These are phyloP conservation scores for Fusarium abutilonis DNA, from an alignment of 2,329 filamentous ascomycete genomes.

Conservation along the genomic window DNA sequence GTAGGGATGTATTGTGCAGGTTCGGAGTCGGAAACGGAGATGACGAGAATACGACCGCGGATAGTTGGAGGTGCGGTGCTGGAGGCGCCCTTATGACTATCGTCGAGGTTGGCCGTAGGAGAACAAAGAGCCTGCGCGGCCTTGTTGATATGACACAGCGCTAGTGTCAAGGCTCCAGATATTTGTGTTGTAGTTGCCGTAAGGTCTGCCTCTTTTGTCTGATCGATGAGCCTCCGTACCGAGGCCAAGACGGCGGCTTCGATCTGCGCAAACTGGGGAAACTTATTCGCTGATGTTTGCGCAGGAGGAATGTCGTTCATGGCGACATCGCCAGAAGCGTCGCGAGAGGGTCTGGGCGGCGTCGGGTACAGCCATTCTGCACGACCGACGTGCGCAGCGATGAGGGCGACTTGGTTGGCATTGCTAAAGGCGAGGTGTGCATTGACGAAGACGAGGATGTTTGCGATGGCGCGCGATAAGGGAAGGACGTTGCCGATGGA, in stretches of 20 bases:
- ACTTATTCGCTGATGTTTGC: slow-evolving; percentile 78
- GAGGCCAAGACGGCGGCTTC: slow-evolving; percentile 82
- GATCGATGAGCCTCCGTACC: slow-evolving; percentile 75
- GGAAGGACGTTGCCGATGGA: slow-evolving; percentile 78
- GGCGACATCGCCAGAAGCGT: slow-evolving; percentile 62
- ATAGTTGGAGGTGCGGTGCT: slow-evolving; percentile 46
- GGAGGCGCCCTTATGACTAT: slow-evolving; percentile 49
- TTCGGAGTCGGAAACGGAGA: slow-evolving; percentile 87
- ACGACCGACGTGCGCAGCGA: slow-evolving; percentile 87
- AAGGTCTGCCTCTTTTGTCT: slow-evolving; percentile 73
- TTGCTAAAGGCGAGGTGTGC: slow-evolving; percentile 95
- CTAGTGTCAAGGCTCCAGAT: slow-evolving; percentile 88
- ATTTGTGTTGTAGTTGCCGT: slow-evolving; percentile 84
- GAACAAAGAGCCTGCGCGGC: slow-evolving; percentile 72
- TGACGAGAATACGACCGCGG: slow-evolving; percentile 78
- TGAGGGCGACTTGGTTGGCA: slow-evolving; percentile 88
- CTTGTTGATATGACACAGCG: slow-evolving; percentile 91
- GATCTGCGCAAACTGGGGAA: slow-evolving; percentile 87
- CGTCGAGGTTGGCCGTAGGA: slow-evolving; percentile 58
- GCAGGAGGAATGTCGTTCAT: slow-evolving; percentile 62
- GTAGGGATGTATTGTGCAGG: slow-evolving; percentile 95
- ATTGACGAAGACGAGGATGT: slow-evolving; percentile 95
- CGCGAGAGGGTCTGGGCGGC: slow-evolving; percentile 46
- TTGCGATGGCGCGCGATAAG: slow-evolving; percentile 83
- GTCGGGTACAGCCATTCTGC: slow-evolving; percentile 90